Base-by-base conservation (phyloP, 2,329 filamentous ascomycete species). In the Cercospora zeina region DNA sequence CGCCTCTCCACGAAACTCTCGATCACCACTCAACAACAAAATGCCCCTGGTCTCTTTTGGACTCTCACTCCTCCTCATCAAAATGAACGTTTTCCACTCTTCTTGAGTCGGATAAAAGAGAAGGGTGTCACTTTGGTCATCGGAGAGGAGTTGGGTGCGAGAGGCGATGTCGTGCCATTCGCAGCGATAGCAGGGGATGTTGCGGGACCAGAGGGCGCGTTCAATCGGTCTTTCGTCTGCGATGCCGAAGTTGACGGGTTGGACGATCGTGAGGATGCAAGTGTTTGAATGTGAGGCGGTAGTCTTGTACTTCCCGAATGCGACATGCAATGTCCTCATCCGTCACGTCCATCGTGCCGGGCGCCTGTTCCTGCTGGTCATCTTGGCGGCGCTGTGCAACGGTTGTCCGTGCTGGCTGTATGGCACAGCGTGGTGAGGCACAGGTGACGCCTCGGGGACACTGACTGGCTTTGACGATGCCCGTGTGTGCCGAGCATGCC, bases 181-280 rank as follows among this genome's bases (percentile, higher is more conserved):
- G 9, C 75, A 72, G 24, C 78, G 73, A 60, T 75, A 79, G 21
- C 71, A 70, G 2, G 74, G 70, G 8, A 79, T 69, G 6, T 73
- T 65, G 39, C 62, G 67, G 34, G 76, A 67, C 70, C 75, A 77
- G 0, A 80, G 66, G 4, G 69, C 73, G 65, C 79, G 79, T 59
- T 80, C 78, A n/a, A 80, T 73, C 1, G 78, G 78, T 61, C 78
- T 70, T 61, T 81, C 77, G 58, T 80, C 78, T 14, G 76, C 75
- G 27, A 79, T 73, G 61, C 80, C 80, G 70, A 80, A 77, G 65
- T 80, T 80, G 30, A 72, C 51, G 1, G 76, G 75, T 65, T 80
- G 78, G 1, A 81, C 78, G 21, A 79, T 68, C 68, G 80, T 77
- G 1, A 81, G 71, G 10, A 81, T 71, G 7, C 73, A 78, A 5